These are phyloP conservation scores for Coffea eugenioides DNA, from an alignment of 257 asterid genomes.

Conservation along the genomic window DNA sequence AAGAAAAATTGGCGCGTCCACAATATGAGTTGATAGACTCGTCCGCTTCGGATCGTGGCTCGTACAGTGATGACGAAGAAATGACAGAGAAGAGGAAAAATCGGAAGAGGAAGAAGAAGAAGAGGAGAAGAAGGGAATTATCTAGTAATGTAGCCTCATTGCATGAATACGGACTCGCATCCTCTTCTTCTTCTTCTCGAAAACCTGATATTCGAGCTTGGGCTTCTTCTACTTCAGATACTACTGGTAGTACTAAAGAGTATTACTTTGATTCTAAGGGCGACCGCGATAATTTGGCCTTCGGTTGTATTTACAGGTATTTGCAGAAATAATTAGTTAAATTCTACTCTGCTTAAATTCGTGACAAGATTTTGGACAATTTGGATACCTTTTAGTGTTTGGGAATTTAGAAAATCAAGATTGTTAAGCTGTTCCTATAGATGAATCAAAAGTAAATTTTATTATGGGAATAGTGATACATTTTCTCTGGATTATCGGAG, in stretches of 20 bases:
- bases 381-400: neutral
- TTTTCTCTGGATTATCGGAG: neutral
- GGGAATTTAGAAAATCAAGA: no score
- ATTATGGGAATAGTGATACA: neutral
- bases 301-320: conserved; percentile 73
- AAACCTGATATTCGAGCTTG: conserved; percentile 62
- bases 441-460: neutral
- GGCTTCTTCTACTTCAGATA: conserved; percentile 46
- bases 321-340: neutral
- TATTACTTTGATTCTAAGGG: conserved; percentile 93
- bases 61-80: conserved; percentile 28
- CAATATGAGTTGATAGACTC: conserved; percentile 63
- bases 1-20: conserved; percentile 24
- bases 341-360: neutral
- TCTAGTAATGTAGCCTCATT: conserved; percentile 23
- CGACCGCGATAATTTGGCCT: conserved; percentile 85
- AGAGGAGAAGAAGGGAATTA: conserved; percentile 39
- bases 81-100: conserved; percentile 21
- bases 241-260: conserved; percentile 39
- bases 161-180: conserved; percentile 38
- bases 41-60: conserved; percentile 54
- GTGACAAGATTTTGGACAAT: neutral
- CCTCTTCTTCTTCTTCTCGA: conserved; percentile 49
- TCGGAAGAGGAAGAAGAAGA: conserved; percentile 41
- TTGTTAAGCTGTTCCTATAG: neutral